These are phyloP conservation scores for Tympanopsis confertula DNA, from an alignment of 2,329 filamentous ascomycete species.

Conservation along the genomic window DNA sequence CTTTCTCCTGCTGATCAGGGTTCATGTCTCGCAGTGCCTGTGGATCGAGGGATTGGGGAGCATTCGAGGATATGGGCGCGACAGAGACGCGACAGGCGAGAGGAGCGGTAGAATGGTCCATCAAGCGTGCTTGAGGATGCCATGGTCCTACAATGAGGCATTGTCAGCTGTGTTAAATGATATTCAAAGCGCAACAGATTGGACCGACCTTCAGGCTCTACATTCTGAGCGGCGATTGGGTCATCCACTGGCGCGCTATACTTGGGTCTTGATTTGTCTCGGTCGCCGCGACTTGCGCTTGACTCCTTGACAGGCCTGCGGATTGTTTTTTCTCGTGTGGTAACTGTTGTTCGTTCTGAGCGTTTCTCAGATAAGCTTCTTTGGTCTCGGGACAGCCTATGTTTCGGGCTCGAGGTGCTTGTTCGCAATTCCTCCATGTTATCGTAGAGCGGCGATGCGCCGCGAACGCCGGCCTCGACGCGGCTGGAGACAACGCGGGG, in stretches of 20 bases:
- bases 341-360: background rate
- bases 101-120: constrained; percentile 49
- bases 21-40: constrained; percentile 58
- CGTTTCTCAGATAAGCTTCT: background rate
- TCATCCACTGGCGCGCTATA: too few relatives aligned
- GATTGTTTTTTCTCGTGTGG: background rate
- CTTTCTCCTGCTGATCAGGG: constrained; percentile 73
- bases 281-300: background rate
- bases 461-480: background rate
- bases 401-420: background rate
- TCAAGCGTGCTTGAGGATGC: constrained; percentile 68
- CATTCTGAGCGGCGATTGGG: too few relatives aligned
- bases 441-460: background rate
- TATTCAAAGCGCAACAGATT: too few relatives aligned
- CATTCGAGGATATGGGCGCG: constrained; percentile 64
- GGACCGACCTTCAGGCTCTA: too few relatives aligned
- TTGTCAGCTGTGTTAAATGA: background rate
- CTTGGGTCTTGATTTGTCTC: background rate
- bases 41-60: constrained; percentile 60
- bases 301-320: background rate
- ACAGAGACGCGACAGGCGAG: constrained; percentile 36
- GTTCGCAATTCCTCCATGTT: background rate
- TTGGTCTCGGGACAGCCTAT: background rate
- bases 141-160: constrained; percentile 37
- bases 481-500: background rate